Evolutionary conservation across 2,329 filamentous ascomycete genomes (phyloP), one percentile per base, ranked within the genome.

Genomic region (Monosporascus ibericus): DNA sequence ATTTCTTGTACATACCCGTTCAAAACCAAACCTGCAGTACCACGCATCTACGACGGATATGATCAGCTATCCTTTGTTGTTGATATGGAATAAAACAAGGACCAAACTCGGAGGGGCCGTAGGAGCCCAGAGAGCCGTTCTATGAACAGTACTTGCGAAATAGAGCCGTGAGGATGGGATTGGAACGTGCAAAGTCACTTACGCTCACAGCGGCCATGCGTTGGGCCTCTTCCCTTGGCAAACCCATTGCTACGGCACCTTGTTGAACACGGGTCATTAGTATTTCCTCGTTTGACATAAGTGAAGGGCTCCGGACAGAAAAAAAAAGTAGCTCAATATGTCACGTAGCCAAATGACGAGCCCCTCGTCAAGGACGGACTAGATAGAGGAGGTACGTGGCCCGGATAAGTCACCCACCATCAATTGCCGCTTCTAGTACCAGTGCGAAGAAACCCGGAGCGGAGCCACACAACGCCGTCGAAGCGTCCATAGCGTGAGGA

Each of bases 401-500:
- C 18, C 39, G n/a, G 24, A 46, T 6, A 24, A 46, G 24, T 46
- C 24, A 30, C 42, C 6, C 24, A 46, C 42, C 88, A 61, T 92
- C 88, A 15, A 88, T 83, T 46, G 87, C 79, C 6, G 86, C 86
- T 70, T 92, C 88, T 17, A 90, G 76, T 62, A 92, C 78, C 44
- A 92, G 74, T 1, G 87, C 80, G 60, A 88, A 89, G 70, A 91
- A 91, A 1, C 87, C 88, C 0, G 87, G 87, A 0, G 86, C 86
- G 5, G 85, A 87, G 6, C 86, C 87, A 63, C 86, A 89, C 7
- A 92, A 77, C 1, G 87, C 85, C 0, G 88, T 92, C 44, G 77
- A 80, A 5, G 81, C 86, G 65, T 91, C 86, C 86, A 91, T 90
- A 60, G 77, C 79, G 34, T 74, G 71, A 3, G 85, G 74, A 1